Evolutionary conservation across 805 yeast genomes (phyloP), one percentile per base, ranked within the genome.

Genomic region (Nakazawaea wickerhamii): DNA sequence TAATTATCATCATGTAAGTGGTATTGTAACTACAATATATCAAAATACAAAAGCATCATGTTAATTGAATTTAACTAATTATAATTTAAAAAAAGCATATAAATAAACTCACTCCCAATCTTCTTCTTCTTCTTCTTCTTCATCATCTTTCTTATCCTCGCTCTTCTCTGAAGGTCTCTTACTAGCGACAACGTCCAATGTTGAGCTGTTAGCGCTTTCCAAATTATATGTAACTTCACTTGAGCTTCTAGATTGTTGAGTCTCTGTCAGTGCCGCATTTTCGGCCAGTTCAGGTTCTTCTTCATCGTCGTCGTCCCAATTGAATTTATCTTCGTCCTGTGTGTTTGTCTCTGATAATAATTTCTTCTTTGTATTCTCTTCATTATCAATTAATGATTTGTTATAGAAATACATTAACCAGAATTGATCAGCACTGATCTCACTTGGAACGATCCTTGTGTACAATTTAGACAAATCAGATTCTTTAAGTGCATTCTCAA

Each of bases 321-420:
- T 67, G 54, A 73, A 69, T 19, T 67, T 75, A 47, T 78, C 80
- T 14, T 73, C 79, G 5, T 68, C 74, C 7, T 59, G 65, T 8
- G 58, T 62, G 6, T 55, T 47, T 39, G 64, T 64, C 44, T 61
- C 64, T 26, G 71, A 65, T 35, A 86, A 65, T 43, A 85, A 65
- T 49, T 73, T 71, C 60, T 81, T 81, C 55, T 95, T 71, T 56
- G 78, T 71, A 53, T 66, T 65, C 53, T 88, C 95, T 51, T 75
- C 80, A 36, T 71, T 70, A 32, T 74, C 68, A 17, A 87, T 75
- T 50, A 70, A 68, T 10, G 62, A 58, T 44, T 72, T 75, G 53
- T 73, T 65, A 41, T 63, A 67, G 60, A 77, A 83, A 61, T 86
- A 89, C 26, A 80, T 70, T 35, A 67, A 63, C 97, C 97, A 90